These are phyloP conservation scores for Articulospora tetracladia DNA, from an alignment of 495 filamentous ascomycete genomes.

Conservation along the genomic window DNA sequence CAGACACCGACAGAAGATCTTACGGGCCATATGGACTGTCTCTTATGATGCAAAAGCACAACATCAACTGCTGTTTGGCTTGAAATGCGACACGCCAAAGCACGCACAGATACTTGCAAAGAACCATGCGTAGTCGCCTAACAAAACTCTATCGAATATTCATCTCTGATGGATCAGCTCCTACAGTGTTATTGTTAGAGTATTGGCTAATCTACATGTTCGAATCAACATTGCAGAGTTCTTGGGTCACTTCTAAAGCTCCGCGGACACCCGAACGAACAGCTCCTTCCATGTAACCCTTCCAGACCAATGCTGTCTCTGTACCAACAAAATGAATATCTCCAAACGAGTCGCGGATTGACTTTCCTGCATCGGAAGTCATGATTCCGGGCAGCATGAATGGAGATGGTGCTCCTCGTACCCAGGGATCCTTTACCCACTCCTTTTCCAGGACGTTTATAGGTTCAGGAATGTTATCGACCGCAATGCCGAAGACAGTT, in stretches of 20 bases:
- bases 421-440: constrained; percentile 27
- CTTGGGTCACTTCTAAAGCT: constrained; percentile 30
- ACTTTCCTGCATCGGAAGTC: constrained; percentile 18
- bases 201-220: no score
- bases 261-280: constrained; percentile 33
- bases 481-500: constrained; percentile 1
- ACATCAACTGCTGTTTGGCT: no score
- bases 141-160: no score
- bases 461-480: constrained; percentile 11
- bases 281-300: constrained; percentile 48
- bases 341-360: constrained; percentile 23
- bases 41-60: no score
- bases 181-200: no score
- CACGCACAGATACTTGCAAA: no score
- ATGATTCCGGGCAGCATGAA: constrained; percentile 26
- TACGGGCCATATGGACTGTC: no score
- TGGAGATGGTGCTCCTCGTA: constrained; percentile 20
- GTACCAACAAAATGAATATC: constrained; percentile 45
- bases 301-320: constrained; percentile 39
- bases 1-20: no score
- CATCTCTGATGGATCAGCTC: no score
- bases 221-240: no score
- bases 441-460: constrained; percentile 21
- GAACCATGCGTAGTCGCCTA: no score
- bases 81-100: no score